These are phyloP conservation scores for Rhodotorula diobovata DNA, from an alignment of 768 basidiomycete species.

Conservation along the genomic window DNA sequence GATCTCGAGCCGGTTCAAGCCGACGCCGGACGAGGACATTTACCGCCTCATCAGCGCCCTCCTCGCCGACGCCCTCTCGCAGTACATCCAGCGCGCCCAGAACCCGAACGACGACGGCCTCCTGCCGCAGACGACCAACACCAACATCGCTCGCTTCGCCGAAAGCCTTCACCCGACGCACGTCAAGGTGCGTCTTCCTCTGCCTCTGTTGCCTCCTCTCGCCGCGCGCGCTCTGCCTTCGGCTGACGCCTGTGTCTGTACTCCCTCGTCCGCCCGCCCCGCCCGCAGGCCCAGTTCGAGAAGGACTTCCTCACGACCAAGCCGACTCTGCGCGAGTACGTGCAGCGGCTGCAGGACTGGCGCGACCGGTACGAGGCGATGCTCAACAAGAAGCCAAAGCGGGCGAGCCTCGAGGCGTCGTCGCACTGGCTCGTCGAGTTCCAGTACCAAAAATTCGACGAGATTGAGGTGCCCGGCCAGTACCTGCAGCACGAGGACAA, in stretches of 20 bases:
- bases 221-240: background rate
- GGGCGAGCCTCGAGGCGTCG: slow-evolving; percentile 76
- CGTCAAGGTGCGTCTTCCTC: slow-evolving; percentile 42
- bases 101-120: slow-evolving; percentile 49
- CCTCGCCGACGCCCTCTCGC: slow-evolving; percentile 73
- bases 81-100: slow-evolving; percentile 48
- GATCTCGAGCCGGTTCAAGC: slow-evolving; percentile 81
- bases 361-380: slow-evolving; percentile 79
- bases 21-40: slow-evolving; percentile 82
- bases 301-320: slow-evolving; percentile 79
- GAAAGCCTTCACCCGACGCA: slow-evolving; percentile 45
- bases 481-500: slow-evolving; percentile 98
- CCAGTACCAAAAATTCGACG: slow-evolving; percentile 94
- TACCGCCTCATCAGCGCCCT: slow-evolving; percentile 85
- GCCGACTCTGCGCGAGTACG: slow-evolving; percentile 78
- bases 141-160: slow-evolving; percentile 50
- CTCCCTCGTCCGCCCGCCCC: background rate
- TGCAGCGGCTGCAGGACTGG: slow-evolving; percentile 84
- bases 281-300: slow-evolving; percentile 72
- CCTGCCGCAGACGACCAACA: slow-evolving; percentile 45
- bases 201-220: fast-evolving
- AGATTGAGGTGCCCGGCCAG: slow-evolving; percentile 97
- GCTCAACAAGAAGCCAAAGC: slow-evolving; percentile 65
- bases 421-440: slow-evolving; percentile 96
- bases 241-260: too few relatives aligned